A percentile compares a stretch with the other conserved stretches of the same genome.
Conservation (phyloP, 2,329 filamentous ascomycete genomes). For the Xylaria sp. region DNA sequence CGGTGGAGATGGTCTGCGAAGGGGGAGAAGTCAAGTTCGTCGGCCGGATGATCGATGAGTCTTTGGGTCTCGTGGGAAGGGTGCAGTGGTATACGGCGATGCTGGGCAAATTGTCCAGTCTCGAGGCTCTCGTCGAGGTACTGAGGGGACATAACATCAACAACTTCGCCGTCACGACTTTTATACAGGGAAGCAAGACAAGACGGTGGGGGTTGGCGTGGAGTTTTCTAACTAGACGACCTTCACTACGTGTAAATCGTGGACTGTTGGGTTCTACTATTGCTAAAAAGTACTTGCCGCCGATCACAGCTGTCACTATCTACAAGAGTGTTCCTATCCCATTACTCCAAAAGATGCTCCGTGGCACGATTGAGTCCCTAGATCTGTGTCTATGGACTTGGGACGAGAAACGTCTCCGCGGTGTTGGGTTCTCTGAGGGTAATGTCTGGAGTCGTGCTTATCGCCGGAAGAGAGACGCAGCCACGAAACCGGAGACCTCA, state of each 20-base stretch:
- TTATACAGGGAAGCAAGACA: conserved; percentile 82
- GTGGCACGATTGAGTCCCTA: conserved; percentile 61
- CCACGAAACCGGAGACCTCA: conserved; percentile 31
- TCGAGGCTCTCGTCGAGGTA: conserved; percentile 69
- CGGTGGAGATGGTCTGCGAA: conserved; percentile 83
- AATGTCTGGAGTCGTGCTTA: conserved; percentile 85
- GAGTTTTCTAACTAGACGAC: conserved; percentile 79
- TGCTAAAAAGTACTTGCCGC: conserved; percentile 58
- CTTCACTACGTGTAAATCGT: conserved; percentile 58
- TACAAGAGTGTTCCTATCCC: conserved; percentile 50
- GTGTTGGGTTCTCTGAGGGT: conserved; percentile 70
- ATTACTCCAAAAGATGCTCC: conserved; percentile 50
- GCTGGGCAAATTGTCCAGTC: conserved; percentile 82
- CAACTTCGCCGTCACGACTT: conserved; percentile 85
- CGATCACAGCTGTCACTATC: conserved; percentile 53
- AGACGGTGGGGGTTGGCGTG: conserved; percentile 88
- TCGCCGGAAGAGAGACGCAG: conserved; percentile 64
- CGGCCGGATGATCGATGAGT: conserved; percentile 75
- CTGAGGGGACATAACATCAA: conserved; percentile 66
- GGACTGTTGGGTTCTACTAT: conserved; percentile 53
- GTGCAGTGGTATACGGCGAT: conserved; percentile 92
- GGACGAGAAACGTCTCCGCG: conserved; percentile 62
- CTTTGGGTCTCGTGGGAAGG: conserved; percentile 64
- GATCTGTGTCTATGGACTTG: conserved; percentile 72
- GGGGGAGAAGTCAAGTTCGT: conserved; percentile 85